Conservation (phyloP, 2,329 filamentous ascomycete genomes). For the Thielaviopsis populi region DNA sequence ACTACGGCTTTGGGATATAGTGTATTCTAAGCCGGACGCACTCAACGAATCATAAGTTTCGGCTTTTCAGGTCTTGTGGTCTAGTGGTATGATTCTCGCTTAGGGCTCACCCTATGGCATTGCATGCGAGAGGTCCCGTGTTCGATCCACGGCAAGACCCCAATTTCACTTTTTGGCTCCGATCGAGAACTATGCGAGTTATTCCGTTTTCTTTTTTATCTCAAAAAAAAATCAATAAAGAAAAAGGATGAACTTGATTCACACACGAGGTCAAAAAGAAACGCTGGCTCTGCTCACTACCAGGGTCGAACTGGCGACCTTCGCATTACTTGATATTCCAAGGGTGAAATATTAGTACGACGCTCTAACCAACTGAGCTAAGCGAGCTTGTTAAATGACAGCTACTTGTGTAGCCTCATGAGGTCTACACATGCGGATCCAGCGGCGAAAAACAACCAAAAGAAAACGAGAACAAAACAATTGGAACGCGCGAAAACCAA, state of each 20-base stretch:
- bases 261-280: background rate
- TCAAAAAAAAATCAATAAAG: background rate
- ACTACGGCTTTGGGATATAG: background rate
- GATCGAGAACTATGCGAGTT: background rate
- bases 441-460: background rate
- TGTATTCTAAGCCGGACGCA: background rate
- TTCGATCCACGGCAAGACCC: conserved; percentile 19
- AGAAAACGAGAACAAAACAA: too few relatives aligned
- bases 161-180: background rate
- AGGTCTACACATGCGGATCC: background rate
- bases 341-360: conserved; percentile 7
- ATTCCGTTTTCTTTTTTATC: background rate
- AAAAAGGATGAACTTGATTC: background rate
- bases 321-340: conserved; percentile 8
- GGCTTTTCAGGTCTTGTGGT: conserved; percentile 32
- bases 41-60: background rate
- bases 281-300: background rate
- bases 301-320: conserved; percentile 6
- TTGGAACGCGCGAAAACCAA: too few relatives aligned
- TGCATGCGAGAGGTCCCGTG: conserved; percentile 20
- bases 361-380: conserved; percentile 11
- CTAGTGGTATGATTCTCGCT: conserved; percentile 60
- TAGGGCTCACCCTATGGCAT: conserved; percentile 34
- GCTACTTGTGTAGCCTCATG: background rate
- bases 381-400: background rate